Conservation (phyloP, 139 green algal species). For the Haematococcus lacustris region DNA sequence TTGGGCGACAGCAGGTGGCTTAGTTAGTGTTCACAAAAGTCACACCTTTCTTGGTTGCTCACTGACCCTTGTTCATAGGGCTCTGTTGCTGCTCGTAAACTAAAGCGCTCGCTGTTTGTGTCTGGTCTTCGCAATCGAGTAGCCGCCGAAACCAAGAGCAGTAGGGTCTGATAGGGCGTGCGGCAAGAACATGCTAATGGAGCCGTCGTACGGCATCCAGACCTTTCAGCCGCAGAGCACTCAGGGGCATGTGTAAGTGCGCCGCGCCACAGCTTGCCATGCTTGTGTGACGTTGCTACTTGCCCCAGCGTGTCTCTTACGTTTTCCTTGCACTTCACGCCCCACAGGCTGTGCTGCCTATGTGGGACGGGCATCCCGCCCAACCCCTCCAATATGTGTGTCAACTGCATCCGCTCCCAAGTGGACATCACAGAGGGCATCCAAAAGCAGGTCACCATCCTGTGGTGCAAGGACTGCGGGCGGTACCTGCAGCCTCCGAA, state of each 20-base stretch:
- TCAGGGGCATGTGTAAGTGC: conserved; percentile 68
- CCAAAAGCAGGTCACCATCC: conserved; percentile 82
- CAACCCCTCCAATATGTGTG: conserved; percentile 98
- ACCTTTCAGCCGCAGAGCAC: conserved; percentile 53
- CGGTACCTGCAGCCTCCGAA: conserved; percentile 93
- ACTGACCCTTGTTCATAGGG: too few relatives aligned
- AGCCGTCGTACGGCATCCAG: too few relatives aligned
- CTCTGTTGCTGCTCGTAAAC: too few relatives aligned
- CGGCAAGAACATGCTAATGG: too few relatives aligned
- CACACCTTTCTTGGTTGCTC: too few relatives aligned
- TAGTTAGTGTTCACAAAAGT: too few relatives aligned
- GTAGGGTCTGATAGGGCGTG: too few relatives aligned
- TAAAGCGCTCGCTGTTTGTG: too few relatives aligned
- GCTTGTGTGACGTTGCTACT: neutral
- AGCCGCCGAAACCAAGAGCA: too few relatives aligned
- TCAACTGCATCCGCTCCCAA: conserved; percentile 92
- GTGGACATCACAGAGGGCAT: conserved; percentile 96
- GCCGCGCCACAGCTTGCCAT: neutral
- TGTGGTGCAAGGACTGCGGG: conserved; percentile 88
- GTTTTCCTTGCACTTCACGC: too few relatives aligned
- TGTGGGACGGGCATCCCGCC: conserved; percentile 82
- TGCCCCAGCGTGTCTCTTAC: neutral
- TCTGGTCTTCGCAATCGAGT: too few relatives aligned
- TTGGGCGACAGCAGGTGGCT: too few relatives aligned
- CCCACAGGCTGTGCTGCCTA: conserved; percentile 74